phyloP scores from a whole-genome alignment of 148 eudicot genomes.

The Nepenthes mirabilis region DNA sequence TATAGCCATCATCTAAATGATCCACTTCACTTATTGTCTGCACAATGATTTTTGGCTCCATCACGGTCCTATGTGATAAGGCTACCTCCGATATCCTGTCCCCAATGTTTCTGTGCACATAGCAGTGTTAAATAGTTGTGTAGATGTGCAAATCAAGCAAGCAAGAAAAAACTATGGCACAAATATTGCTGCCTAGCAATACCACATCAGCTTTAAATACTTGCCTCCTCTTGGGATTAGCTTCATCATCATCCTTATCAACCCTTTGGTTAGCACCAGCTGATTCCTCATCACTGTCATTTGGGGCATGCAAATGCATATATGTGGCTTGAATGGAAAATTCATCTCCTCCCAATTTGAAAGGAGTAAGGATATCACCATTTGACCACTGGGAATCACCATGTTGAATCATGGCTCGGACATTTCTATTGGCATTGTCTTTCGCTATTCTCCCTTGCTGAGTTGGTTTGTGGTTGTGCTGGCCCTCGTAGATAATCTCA shows the following conservation, averaged over 20 bases:
- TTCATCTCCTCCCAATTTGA: slow-evolving; percentile 16
- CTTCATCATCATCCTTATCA: slow-evolving; percentile 28
- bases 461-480: slow-evolving; percentile 64
- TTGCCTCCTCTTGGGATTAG: slow-evolving; percentile 57
- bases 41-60: slow-evolving; percentile 71
- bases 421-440: not conserved
- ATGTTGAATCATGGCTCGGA: too few species aligned
- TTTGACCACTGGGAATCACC: slow-evolving; percentile 14
- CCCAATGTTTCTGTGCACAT: too few species aligned
- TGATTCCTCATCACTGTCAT: slow-evolving; percentile 27
- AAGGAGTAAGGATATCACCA: slow-evolving; percentile 12
- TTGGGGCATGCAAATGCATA: slow-evolving; percentile 24
- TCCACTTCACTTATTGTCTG: slow-evolving; percentile 95
- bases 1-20: slow-evolving; percentile 47
- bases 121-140: too few species aligned
- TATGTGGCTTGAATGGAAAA: slow-evolving; percentile 22
- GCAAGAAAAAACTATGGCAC: not conserved
- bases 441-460: slow-evolving; percentile 18
- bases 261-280: slow-evolving; percentile 17
- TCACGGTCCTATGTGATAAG: slow-evolving; percentile 23
- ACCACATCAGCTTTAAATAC: not conserved
- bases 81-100: too few species aligned
- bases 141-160: too few species aligned
- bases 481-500: slow-evolving; percentile 78
- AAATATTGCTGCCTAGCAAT: not conserved